These are phyloP conservation scores for Botrytis byssoidea DNA, from an alignment of 2,329 filamentous ascomycete species.

Conservation along the genomic window DNA sequence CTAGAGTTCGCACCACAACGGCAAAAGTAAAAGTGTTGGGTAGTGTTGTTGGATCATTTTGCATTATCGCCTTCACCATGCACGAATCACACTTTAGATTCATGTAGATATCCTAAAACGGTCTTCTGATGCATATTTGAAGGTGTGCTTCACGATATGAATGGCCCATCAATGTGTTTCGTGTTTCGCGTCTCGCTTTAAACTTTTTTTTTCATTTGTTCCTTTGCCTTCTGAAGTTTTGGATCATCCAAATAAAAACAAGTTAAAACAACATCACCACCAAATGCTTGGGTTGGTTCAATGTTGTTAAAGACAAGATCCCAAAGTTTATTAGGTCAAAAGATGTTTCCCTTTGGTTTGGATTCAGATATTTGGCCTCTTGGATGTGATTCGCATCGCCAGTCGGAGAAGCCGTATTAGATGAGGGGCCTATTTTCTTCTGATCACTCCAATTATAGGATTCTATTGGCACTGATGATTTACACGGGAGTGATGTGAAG, in stretches of 20 bases:
- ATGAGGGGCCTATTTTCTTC: constrained; percentile 5
- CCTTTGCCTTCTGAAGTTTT: neutral
- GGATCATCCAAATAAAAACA: neutral
- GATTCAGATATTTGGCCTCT: constrained; percentile 21
- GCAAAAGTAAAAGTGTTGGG: constrained; percentile 10
- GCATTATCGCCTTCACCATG: constrained; percentile 14
- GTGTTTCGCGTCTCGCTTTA: constrained; percentile 28
- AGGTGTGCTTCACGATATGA: constrained; percentile 30
- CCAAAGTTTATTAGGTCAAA: constrained; percentile 23
- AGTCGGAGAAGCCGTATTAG: constrained; percentile 27
- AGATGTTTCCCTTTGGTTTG: constrained; percentile 22
- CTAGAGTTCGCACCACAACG: neutral
- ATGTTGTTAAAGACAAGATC: constrained; percentile 17
- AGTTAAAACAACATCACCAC: neutral
- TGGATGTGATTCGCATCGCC: constrained; percentile 16
- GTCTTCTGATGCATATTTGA: constrained; percentile 26
- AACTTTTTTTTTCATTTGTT: neutral
- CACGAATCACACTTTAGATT: constrained; percentile 2
- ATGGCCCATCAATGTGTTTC: constrained; percentile 32
- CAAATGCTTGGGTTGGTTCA: neutral
- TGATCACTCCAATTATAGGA: neutral
- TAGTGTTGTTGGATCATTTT: constrained; percentile 13
- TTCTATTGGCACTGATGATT: neutral
- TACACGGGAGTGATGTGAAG: neutral
- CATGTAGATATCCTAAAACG: constrained; percentile 3